phyloP scores from a whole-genome alignment of 139 green algal species.

The Nannochloris sp. region DNA sequence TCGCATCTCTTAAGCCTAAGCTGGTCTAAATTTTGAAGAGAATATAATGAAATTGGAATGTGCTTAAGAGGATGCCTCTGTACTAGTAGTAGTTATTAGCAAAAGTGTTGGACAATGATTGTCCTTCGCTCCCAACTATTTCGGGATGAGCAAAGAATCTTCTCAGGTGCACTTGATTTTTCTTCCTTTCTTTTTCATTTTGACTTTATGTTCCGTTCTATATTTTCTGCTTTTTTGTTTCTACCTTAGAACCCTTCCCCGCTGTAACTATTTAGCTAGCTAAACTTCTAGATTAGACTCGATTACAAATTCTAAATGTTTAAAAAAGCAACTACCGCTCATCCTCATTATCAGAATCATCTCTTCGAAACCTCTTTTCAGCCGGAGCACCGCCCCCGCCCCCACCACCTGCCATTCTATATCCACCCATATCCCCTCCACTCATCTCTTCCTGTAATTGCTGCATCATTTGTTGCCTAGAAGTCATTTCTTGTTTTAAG shows the following conservation, averaged over 20 bases:
- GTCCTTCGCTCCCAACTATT: no score
- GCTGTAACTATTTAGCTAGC: no score
- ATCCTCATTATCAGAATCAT: slow-evolving; percentile 19
- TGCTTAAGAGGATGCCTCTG: no score
- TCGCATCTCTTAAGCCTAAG: slow-evolving; percentile 23
- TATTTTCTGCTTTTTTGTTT: neutral
- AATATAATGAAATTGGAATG: no score
- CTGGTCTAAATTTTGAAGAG: slow-evolving; percentile 7
- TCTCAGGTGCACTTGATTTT: neutral
- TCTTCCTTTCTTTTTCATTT: no score
- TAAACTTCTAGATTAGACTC: no score
- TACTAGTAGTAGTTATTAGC: no score
- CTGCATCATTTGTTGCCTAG: slow-evolving; percentile 10
- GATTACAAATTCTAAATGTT: no score
- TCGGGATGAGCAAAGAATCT: neutral
- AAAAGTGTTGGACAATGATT: no score
- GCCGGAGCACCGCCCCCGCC: neutral
- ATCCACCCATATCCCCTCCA: slow-evolving; percentile 17
- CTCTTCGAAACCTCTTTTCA: slow-evolving; percentile 5
- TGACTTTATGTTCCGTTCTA: no score
- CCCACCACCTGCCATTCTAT: no score
- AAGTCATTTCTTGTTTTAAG: slow-evolving; percentile 23
- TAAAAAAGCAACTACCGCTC: slow-evolving; percentile 13
- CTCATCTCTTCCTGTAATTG: slow-evolving; percentile 15
- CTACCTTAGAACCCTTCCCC: no score